phyloP scores from a whole-genome alignment of 1,139 yeast genomes.

The Taphrina flavorubra region DNA sequence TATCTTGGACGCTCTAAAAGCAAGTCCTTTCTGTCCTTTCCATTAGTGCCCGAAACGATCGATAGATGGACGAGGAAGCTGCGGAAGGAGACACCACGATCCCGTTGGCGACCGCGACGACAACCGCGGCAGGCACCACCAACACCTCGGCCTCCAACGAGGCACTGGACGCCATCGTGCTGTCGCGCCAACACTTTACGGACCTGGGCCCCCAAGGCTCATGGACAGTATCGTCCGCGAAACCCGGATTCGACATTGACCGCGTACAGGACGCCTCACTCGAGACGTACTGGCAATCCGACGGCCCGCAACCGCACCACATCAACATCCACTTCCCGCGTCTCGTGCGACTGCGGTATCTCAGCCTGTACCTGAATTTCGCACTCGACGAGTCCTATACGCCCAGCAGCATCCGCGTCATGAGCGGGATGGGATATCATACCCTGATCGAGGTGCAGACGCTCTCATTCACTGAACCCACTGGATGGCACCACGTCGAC shows the following conservation, averaged over 20 bases:
- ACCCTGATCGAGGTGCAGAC: conserved; percentile 78
- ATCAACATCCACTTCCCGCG: conserved; percentile 82
- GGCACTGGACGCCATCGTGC: conserved; percentile 16
- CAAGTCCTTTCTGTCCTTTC: background rate
- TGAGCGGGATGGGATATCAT: conserved; percentile 86
- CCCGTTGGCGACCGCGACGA: background rate
- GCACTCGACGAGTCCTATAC: conserved; percentile 87
- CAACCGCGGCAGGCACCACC: background rate
- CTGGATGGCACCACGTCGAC: conserved; percentile 78
- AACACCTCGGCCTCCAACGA: conserved; percentile 11
- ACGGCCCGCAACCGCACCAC: conserved; percentile 89
- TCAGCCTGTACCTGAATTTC: conserved; percentile 73
- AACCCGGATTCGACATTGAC: conserved; percentile 72
- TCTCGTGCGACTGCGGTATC: conserved; percentile 65
- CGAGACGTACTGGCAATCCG: conserved; percentile 88
- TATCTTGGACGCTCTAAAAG: too few relatives aligned
- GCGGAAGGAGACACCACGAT: background rate
- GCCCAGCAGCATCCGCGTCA: conserved; percentile 71
- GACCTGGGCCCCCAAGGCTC: conserved; percentile 83
- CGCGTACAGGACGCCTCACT: conserved; percentile 73
- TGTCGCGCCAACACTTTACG: conserved; percentile 7
- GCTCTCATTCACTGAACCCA: conserved; percentile 68
- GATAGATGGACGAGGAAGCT: conserved; percentile 8
- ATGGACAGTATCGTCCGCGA: conserved; percentile 82
- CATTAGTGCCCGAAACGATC: too few relatives aligned